phyloP scores from a whole-genome alignment of 1,284 basidiomycete genomes.

The Cryptococcus sp. region DNA sequence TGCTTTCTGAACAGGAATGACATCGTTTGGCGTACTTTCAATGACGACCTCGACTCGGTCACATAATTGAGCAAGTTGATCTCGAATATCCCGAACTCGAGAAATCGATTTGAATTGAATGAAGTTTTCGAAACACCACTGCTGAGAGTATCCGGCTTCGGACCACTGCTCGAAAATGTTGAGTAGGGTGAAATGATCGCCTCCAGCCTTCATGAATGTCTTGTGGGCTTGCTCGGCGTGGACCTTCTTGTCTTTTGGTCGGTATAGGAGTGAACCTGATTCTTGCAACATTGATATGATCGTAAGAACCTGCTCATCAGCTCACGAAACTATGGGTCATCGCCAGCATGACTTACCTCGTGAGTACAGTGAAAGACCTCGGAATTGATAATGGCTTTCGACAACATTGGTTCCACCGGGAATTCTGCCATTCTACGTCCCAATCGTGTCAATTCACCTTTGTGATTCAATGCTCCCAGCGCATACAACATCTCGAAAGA shows the following conservation, averaged over 20 bases:
- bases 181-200: constrained; percentile 94
- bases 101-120: constrained; percentile 94
- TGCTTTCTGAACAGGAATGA: constrained; percentile 89
- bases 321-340: not conserved
- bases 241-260: constrained; percentile 94
- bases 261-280: constrained; percentile 88
- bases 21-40: constrained; percentile 82
- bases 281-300: constrained; percentile 98
- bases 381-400: constrained; percentile 91
- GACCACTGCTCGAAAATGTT: constrained; percentile 99
- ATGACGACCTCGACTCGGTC: constrained; percentile 95
- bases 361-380: constrained; percentile 95
- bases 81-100: constrained; percentile 87
- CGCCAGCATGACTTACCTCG: constrained; percentile 61
- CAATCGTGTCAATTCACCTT: constrained; percentile 92
- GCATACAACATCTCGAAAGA: constrained; percentile 92
- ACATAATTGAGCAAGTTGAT: constrained; percentile 90
- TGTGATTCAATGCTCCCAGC: constrained; percentile 90
- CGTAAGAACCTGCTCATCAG: constrained; percentile 65
- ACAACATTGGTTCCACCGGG: constrained; percentile 96
- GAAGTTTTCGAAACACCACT: constrained; percentile 92
- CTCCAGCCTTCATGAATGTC: constrained; percentile 91
- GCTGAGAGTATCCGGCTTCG: constrained; percentile 90
- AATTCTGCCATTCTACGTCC: constrained; percentile 98
- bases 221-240: constrained; percentile 95